Base-by-base conservation (phyloP, 805 yeast genomes). In the Saturnispora sekii region DNA sequence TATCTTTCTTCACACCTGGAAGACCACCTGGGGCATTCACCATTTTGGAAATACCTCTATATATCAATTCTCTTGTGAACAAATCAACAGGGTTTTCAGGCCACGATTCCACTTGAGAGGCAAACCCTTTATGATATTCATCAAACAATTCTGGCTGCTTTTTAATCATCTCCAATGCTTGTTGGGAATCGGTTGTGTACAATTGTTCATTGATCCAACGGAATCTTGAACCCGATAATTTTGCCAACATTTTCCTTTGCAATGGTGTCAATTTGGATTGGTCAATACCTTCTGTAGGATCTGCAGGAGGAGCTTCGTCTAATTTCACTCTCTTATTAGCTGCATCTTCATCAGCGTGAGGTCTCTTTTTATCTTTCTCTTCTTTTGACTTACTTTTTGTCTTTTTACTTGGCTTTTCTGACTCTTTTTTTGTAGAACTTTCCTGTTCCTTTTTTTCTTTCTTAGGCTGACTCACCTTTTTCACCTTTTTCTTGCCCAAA, bases 41-140 rank as follows among this genome's bases (percentile, higher is more conserved):
- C 46, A 53, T 53, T n/a, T 81, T 79, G 56, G 73, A 81, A 10
- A 69, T 61, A 1, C 79, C 68, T 55, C 87, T 69, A 28, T 63
- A 58, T 48, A 76, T 76, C 45, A 93, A 72, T 55, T 83, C 85
- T 9, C 76, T 68, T 2, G 86, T 89, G 64, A 88, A 84, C 2
- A 83, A 82, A 63, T 88, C 83, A n/a, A 93, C 96, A 1, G 99
- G 99, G 57, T 93, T 93, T 64, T 90, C 96, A 3, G 99, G 98
- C 99, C 99, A 93, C 16, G 87, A 73, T 57, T 84, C 88, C 14
- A 93, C 97, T 63, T 93, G 99, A 11, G 89, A 81, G 54, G 95
- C 73, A 70, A 93, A 93, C 0, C 99, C 99, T 46, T 79, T 82
- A 60, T 94, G 98, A 56, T 93, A 93, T 59, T 90, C 97, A 53